Conservation (phyloP, 2,329 filamentous ascomycete genomes). For the Huntiella decipiens region DNA sequence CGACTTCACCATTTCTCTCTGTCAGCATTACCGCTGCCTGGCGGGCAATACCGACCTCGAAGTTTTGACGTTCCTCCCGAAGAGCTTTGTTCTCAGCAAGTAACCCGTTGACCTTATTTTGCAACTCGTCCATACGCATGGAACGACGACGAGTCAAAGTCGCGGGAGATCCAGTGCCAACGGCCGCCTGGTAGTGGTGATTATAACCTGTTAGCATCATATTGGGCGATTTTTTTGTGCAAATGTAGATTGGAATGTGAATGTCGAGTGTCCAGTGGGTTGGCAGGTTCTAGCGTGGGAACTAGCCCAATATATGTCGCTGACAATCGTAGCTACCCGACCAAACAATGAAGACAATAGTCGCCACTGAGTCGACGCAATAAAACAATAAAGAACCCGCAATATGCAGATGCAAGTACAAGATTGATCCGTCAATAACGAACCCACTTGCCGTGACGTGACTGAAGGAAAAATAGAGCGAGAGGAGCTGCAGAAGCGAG, state of each 20-base stretch:
- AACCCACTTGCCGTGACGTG: neutral
- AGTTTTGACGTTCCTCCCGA: slow-evolving; percentile 48
- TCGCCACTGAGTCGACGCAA: neutral
- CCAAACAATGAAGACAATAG: neutral
- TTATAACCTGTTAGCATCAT: slow-evolving; percentile 11
- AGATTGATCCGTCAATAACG: slow-evolving; percentile 1
- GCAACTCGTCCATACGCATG: slow-evolving; percentile 89
- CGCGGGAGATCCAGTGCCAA: slow-evolving; percentile 78
- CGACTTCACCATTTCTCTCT: slow-evolving; percentile 75
- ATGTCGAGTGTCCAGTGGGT: neutral
- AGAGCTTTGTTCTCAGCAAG: slow-evolving; percentile 68
- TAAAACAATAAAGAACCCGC: neutral
- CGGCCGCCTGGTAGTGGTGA: slow-evolving; percentile 53
- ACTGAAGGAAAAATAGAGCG: slow-evolving; percentile 3
- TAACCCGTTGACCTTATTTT: slow-evolving; percentile 67
- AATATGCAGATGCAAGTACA: neutral
- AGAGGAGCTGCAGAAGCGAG: neutral
- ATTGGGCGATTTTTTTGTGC: neutral
- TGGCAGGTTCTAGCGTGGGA: neutral
- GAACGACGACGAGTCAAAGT: slow-evolving; percentile 94
- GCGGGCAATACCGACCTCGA: slow-evolving; percentile 47
- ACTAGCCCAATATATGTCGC: neutral
- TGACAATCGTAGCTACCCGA: neutral
- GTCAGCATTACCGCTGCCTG: slow-evolving; percentile 51
- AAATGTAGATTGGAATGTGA: no score